Evolutionary conservation across 208 protist species (phyloP).

Genomic region (Leishmania tropica): DNA sequence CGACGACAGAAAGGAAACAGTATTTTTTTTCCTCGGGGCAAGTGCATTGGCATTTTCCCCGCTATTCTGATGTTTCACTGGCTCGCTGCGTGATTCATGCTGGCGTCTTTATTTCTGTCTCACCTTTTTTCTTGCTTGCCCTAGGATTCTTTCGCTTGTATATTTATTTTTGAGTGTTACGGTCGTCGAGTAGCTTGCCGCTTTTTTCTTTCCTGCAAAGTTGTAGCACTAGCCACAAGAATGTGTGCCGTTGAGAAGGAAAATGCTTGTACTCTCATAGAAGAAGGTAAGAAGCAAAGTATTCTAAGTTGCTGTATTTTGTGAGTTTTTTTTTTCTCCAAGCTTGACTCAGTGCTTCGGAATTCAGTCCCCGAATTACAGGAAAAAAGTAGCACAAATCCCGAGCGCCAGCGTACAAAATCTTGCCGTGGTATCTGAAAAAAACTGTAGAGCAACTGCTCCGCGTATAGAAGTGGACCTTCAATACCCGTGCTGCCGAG

Average conservation of each 20-base stretch:
- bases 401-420: neutral
- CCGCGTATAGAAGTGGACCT: neutral
- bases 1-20: neutral
- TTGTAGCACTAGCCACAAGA: conserved; percentile 1
- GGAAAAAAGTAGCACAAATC: conserved; percentile 12
- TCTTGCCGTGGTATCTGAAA: neutral
- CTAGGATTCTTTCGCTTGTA: neutral
- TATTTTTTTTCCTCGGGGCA: conserved; percentile 4
- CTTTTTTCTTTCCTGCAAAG: neutral
- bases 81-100: conserved; percentile 10
- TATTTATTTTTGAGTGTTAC: neutral
- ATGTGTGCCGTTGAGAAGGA: neutral
- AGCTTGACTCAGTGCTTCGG: conserved; percentile 18
- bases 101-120: neutral
- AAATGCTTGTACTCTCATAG: conserved; percentile 1
- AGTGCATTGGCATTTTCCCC: neutral
- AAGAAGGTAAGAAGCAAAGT: neutral
- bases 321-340: conserved; percentile 10
- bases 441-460: neutral
- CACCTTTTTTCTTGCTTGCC: neutral
- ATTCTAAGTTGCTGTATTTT: conserved; percentile 23
- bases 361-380: conserved; percentile 10
- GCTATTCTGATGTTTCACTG: neutral
- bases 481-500: neutral
- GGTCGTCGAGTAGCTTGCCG: neutral